A percentile compares a stretch with the other conserved stretches of the same genome.
Evolutionary conservation across 192 early-diverging fungal genomes (phyloP).

Genomic region (Backusella tarrabulga): DNA sequence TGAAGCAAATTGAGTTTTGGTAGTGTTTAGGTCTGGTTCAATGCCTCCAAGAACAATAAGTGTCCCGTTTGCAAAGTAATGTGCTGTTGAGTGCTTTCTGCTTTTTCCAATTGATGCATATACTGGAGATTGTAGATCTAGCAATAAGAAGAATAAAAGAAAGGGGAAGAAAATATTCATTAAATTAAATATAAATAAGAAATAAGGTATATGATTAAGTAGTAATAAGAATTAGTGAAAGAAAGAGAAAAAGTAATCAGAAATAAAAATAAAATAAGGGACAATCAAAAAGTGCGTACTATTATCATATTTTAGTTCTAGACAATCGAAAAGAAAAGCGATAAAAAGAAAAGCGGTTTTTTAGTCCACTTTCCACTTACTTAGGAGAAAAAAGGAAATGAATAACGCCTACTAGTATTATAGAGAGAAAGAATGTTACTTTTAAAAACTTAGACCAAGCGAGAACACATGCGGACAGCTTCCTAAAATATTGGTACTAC

Average conservation of each 20-base stretch:
- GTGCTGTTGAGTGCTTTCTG: slow-evolving; percentile 7
- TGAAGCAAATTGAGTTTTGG: background rate
- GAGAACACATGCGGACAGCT: slow-evolving; percentile 2
- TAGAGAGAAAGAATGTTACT: background rate
- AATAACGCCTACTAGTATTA: background rate
- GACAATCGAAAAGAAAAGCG: background rate
- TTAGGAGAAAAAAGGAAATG: slow-evolving; percentile 1
- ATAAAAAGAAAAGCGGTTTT: background rate
- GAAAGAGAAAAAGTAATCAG: background rate
- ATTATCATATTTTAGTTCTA: background rate
- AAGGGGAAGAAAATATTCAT: background rate
- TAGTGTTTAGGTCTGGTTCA: background rate
- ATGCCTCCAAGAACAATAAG: background rate
- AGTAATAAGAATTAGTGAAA: background rate
- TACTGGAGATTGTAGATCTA: background rate
- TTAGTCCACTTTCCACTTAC: background rate
- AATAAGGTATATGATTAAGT: background rate
- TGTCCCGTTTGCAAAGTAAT: background rate
- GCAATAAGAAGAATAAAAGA: background rate
- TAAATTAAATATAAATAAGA: background rate
- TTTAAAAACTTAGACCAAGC: slow-evolving; percentile 2
- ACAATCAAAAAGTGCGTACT: background rate
- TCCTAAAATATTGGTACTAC: slow-evolving; percentile 2
- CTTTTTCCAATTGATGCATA: background rate
- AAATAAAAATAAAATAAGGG: background rate